These are phyloP conservation scores for Postia placenta DNA, from an alignment of 768 basidiomycete genomes.

Conservation along the genomic window DNA sequence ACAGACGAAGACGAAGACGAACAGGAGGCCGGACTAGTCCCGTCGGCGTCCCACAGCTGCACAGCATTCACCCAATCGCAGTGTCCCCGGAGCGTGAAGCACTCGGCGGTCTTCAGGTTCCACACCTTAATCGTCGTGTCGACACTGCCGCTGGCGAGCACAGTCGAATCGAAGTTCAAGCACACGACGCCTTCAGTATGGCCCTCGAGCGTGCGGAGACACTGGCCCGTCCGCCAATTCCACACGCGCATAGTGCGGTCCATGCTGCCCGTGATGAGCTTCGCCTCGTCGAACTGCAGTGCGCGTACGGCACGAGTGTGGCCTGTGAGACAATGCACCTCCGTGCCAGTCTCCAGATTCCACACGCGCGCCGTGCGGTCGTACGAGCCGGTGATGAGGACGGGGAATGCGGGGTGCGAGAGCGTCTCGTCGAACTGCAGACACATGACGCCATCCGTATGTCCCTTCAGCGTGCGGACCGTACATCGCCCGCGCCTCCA, in stretches of 20 bases:
- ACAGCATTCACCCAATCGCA: slow-evolving; percentile 96
- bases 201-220: slow-evolving; percentile 81
- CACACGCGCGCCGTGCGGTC: slow-evolving; percentile 92
- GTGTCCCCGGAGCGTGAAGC: slow-evolving; percentile 91
- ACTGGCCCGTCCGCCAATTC: slow-evolving; percentile 90
- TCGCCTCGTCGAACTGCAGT: slow-evolving; percentile 92
- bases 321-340: slow-evolving; percentile 78
- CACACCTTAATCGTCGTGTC: slow-evolving; percentile 94
- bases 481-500: slow-evolving; percentile 92
- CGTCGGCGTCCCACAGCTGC: slow-evolving; percentile 77
- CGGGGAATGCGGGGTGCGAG: slow-evolving; percentile 77
- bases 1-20: slow-evolving; percentile 21
- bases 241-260: slow-evolving; percentile 93
- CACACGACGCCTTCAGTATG: slow-evolving; percentile 91
- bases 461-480: slow-evolving; percentile 82
- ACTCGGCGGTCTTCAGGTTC: slow-evolving; percentile 88
- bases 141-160: slow-evolving; percentile 88
- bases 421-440: slow-evolving; percentile 89
- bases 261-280: slow-evolving; percentile 95
- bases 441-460: slow-evolving; percentile 96
- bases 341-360: slow-evolving; percentile 90
- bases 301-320: slow-evolving; percentile 90
- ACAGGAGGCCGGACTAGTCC: slow-evolving; percentile 23
- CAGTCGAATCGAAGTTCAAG: slow-evolving; percentile 85
- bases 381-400: slow-evolving; percentile 97